Evolutionary conservation across 1,139 yeast species (phyloP), one percentile per base, ranked within the genome.

Genomic region (Hansenula lynferdii): DNA sequence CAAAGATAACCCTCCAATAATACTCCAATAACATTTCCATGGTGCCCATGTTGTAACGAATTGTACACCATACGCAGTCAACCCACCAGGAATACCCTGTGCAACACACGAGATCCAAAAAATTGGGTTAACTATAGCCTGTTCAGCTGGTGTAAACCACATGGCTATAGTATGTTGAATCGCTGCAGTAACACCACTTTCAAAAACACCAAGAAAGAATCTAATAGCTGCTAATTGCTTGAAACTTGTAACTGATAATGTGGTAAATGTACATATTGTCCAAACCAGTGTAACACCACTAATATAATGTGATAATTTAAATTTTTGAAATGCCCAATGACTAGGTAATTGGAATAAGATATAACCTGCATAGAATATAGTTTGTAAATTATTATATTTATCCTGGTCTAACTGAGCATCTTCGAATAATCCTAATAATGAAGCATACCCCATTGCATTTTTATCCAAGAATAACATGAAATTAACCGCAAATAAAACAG

Each of bases 31-130:
- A 3, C 71, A 45, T 46, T 67, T 70, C 80, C 81, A 76, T 1
- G 18, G 67, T 30, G 50, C 60, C 66, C 8, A 57, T 33, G 12
- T 51, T 54, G 18, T 41, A 49, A 41, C 62, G 57, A 23, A 47
- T 28, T 61, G 64, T 6, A 69, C 53, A 31, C 77, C 77, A 44
- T 73, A 74, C 1, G 80, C 77, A 48, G 78, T 67, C 5, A 71
- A 64, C 38, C 57, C 60, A 15, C 68, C 62, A 25, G 61, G 49
- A 34, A 62, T 52, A 20, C 60, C 80, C 18, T 73, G 49, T 21
- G 81, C 81, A 43, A 70, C 66, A 49, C 65, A 70, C 17, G 72
- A 67, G 45, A 71, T 71, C 79, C 76, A 77, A 43, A 67, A 65
- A 37, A 69, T 62, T 51, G 80, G 67, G 14, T 35, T 36, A 66